phyloP scores from a whole-genome alignment of 1,139 yeast genomes.

The Taiozyma sp. region DNA sequence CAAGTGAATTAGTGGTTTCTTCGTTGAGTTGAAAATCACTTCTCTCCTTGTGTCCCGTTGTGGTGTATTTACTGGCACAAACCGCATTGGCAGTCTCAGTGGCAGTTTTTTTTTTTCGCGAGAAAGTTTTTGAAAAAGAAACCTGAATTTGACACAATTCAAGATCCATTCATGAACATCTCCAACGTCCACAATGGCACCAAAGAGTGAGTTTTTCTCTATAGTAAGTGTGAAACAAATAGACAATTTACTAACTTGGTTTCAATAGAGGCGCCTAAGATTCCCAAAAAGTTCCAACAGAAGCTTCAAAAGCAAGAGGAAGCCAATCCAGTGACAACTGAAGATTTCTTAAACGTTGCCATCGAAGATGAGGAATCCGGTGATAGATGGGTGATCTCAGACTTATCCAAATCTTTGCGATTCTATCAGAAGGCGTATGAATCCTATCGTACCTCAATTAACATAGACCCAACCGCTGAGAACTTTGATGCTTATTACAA shows the following conservation, averaged over 20 bases:
- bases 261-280: slow-evolving; percentile 5
- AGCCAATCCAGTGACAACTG: slow-evolving; percentile 26
- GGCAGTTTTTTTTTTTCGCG: not conserved
- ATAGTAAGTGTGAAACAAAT: no score
- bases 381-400: slow-evolving; percentile 52
- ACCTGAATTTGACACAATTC: not conserved
- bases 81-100: not conserved
- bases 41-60: no score
- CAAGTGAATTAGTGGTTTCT: not conserved
- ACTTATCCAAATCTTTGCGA: slow-evolving; percentile 44
- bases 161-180: not conserved
- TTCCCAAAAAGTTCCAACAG: slow-evolving; percentile 13
- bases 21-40: no score
- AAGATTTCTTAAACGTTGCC: slow-evolving; percentile 43
- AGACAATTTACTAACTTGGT: not conserved
- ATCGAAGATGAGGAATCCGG: slow-evolving; percentile 50
- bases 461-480: slow-evolving; percentile 6
- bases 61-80: not conserved
- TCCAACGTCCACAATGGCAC: slow-evolving; percentile 3
- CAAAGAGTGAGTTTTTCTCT: slow-evolving; percentile 6
- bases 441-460: slow-evolving; percentile 31
- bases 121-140: not conserved
- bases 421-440: slow-evolving; percentile 45
- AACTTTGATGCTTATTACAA: slow-evolving; percentile 35
- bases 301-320: slow-evolving; percentile 3